Evolutionary conservation across 2,329 filamentous ascomycete species (phyloP), one percentile per base, ranked within the genome.

Genomic region (Arthrobotrys sinensis): DNA sequence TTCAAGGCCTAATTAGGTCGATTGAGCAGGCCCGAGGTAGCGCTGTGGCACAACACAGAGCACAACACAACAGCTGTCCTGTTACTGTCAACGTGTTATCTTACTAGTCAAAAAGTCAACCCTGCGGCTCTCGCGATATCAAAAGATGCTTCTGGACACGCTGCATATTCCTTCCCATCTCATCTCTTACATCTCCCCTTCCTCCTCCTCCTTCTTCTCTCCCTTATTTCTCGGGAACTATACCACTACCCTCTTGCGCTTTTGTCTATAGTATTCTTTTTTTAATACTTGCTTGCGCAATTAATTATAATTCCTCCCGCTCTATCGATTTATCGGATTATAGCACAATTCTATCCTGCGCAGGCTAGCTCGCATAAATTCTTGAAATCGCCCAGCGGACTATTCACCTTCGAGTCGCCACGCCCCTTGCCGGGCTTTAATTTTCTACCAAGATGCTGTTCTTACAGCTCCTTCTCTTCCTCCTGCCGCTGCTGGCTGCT

Each of bases 71-170:
- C 48, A 60, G 19, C 46, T 24, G 32, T 40, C 32, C 24, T 14
- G 4, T 40, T 48, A 55, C 50, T 65, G 73, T 77, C 73, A 77
- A 77, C 73, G 73, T 77, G 73, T 77, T 77, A 60, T 65, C 72
- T 43, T 16, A 24, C 28, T 19, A 34, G 46, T 5, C 48, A 7
- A 48, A 36, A 14, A 34, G 19, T 32, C 16, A 60, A 12, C 11
- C 11, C 34, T 34, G 36, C 19, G 32, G 50, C 36, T 40, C 55
- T 60, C 55, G 55, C 55, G 55, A 60, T 60, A 60, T 60, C 34
- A 60, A 60, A 60, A 28, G 36, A 60, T 57, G 16, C 10, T 53
- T 53, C 50, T 53, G 52, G 52, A 57, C 50, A 53, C 50, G 28
- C 50, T 53, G 50, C 50, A 53, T 28, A 11, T 28, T 52, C 19